These are phyloP conservation scores for Camptophora hylomeconis DNA, from an alignment of 2,329 filamentous ascomycete species.

Conservation along the genomic window DNA sequence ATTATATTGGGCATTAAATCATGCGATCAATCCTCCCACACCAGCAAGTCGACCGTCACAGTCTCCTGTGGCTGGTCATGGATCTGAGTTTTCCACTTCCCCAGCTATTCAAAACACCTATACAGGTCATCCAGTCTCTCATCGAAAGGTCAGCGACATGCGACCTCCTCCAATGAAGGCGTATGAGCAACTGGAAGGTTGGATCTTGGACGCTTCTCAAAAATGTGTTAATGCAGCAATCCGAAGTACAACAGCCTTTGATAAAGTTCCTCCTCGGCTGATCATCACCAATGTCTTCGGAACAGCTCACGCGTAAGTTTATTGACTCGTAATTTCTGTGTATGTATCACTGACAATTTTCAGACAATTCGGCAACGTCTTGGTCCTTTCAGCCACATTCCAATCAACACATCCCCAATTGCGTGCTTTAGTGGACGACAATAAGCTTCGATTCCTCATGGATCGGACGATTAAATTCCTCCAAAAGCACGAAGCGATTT, in stretches of 20 bases:
- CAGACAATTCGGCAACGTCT: conserved; percentile 92
- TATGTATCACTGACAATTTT: conserved; percentile 16
- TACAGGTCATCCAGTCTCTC: conserved; percentile 20
- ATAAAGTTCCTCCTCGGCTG: conserved; percentile 49
- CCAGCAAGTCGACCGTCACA: conserved; percentile 13
- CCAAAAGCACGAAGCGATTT: conserved; percentile 53
- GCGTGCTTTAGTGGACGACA: conserved; percentile 41
- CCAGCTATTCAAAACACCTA: conserved; percentile 24
- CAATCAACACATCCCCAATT: conserved; percentile 46
- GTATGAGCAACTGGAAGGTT: conserved; percentile 17
- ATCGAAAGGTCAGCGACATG: conserved; percentile 22
- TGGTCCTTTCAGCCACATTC: conserved; percentile 76
- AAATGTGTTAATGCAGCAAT: conserved; percentile 62
- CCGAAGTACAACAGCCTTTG: conserved; percentile 73
- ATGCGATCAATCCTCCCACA: conserved; percentile 4
- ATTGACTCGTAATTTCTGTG: conserved; percentile 1
- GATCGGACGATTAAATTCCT: conserved; percentile 66
- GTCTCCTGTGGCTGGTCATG: conserved; percentile 21
- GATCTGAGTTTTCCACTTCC: conserved; percentile 24
- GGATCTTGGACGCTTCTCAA: conserved; percentile 20
- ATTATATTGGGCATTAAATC: conserved; percentile 45
- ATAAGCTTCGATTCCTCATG: conserved; percentile 49
- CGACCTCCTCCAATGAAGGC: conserved; percentile 21
- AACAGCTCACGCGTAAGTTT: conserved; percentile 86
- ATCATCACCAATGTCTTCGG: conserved; percentile 95